Evolutionary conservation across 1,139 yeast species (phyloP).

Genomic region (Lodderomyces beijingensis): DNA sequence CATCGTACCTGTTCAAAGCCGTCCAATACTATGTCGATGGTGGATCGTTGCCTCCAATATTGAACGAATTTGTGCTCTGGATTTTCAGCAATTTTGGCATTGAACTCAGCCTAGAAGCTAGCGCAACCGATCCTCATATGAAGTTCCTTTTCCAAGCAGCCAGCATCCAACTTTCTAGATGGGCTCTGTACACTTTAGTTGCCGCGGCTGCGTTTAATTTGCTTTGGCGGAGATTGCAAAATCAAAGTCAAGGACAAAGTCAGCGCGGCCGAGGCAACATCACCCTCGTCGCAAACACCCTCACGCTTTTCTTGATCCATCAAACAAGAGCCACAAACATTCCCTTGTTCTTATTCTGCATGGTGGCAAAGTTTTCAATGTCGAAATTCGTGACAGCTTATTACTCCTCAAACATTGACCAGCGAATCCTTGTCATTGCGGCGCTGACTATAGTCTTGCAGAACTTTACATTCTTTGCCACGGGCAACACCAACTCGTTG

Average conservation of each 20-base stretch:
- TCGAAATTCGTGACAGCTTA: conserved; percentile 11
- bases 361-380: conserved; percentile 29
- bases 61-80: conserved; percentile 28
- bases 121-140: background rate
- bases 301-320: conserved; percentile 57
- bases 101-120: background rate
- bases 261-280: conserved; percentile 18
- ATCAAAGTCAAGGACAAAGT: background rate
- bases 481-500: conserved; percentile 88
- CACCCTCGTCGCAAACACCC: conserved; percentile 41
- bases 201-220: conserved; percentile 23
- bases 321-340: conserved; percentile 68
- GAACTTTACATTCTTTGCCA: conserved; percentile 74
- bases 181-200: no score
- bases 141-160: conserved; percentile 24
- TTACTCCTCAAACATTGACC: conserved; percentile 16
- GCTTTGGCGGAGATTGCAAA: conserved; percentile 10
- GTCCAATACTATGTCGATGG: conserved; percentile 55
- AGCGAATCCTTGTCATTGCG: conserved; percentile 20
- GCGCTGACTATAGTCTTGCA: conserved; percentile 44
- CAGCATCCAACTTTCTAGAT: conserved; percentile 25
- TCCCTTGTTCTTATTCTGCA: conserved; percentile 60
- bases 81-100: conserved; percentile 12
- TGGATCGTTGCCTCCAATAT: conserved; percentile 39
- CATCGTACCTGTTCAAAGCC: conserved; percentile 55